Evolutionary conservation across 495 filamentous ascomycete genomes (phyloP).

Genomic region (Evernia prunastri): DNA sequence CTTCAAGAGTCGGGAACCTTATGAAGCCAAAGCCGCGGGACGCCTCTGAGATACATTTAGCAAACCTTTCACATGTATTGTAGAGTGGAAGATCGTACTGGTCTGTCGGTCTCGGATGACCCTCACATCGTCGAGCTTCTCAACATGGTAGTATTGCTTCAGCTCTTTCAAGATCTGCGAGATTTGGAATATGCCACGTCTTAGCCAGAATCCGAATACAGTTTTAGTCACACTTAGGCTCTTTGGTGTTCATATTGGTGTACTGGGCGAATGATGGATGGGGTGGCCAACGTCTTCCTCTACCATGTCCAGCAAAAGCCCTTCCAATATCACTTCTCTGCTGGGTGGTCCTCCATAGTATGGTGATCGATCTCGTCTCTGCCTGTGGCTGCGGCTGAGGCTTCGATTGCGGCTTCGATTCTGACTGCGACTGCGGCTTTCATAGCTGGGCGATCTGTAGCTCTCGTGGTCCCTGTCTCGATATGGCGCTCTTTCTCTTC

Average conservation of each 20-base stretch:
- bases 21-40: slow-evolving; percentile 64
- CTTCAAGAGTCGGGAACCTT: slow-evolving; percentile 52
- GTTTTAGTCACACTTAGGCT: slow-evolving; percentile 22
- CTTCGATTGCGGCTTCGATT: slow-evolving; percentile 40
- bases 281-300: slow-evolving; percentile 57
- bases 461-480: slow-evolving; percentile 51
- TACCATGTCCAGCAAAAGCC: slow-evolving; percentile 50
- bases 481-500: slow-evolving; percentile 39
- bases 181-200: slow-evolving; percentile 35
- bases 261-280: slow-evolving; percentile 20
- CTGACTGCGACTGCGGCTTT: slow-evolving; percentile 33
- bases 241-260: slow-evolving; percentile 17
- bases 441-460: slow-evolving; percentile 46
- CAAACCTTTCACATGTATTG: slow-evolving; percentile 5
- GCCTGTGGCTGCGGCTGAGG: slow-evolving; percentile 37
- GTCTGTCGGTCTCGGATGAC: slow-evolving; percentile 62
- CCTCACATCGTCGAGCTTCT: slow-evolving; percentile 54
- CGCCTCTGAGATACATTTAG: slow-evolving; percentile 37
- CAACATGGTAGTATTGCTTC: slow-evolving; percentile 50
- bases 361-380: slow-evolving; percentile 38
- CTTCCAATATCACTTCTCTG: slow-evolving; percentile 57
- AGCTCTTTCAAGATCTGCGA: slow-evolving; percentile 59
- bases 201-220: slow-evolving; percentile 41
- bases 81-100: slow-evolving; percentile 38
- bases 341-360: slow-evolving; percentile 46